Evolutionary conservation across 176 grass and related monocot genomes (phyloP), one percentile per base, ranked within the genome.

Genomic region (Aegilops longissima): DNA sequence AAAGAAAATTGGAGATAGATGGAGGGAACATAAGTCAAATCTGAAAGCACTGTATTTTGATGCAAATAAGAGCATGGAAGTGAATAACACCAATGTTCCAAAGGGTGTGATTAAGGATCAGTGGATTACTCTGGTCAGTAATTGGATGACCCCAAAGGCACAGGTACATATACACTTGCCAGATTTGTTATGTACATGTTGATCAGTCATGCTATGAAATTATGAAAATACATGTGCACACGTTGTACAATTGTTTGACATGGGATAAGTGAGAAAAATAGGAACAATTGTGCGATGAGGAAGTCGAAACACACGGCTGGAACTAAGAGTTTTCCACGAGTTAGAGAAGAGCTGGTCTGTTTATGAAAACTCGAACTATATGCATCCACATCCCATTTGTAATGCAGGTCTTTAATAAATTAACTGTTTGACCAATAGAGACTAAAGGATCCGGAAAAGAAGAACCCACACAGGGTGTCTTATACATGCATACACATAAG

Each of bases 241-340:
- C 27, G 27, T 27, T 27, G 27, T 40, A 44, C 12, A 44, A 45
- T 30, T 45, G 2, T 59, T 20, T 62, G 16, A 14, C 4, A 84
- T 24, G 70, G 14, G 12, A 75, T 64, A 45, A 84, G 82, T n/a
- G 35, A 61, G 8, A 18, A 20, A 62, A 73, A 83, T 12, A 73
- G n/a, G 14, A 2, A 12, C 73, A 61, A 83, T 6, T 17, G 3
- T 33, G 9, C 4, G 27, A 83, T 27, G 47, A 83, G 39, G 67
- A 83, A 39, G 67, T 70, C 80, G 35, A 38, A 4, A 6, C 80
- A 70, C 29, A 82, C 66, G 2, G 8, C 21, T 71, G 49, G 80
- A 71, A 71, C 66, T 72, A 83, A 72, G n/a, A 83, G 65, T 70
- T 82, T 70, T 56, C 29, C 80, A 71, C 49, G 21, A 23, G 23